Evolutionary conservation across 441 rosid species (phyloP), one percentile per base, ranked within the genome.

Genomic region (Adansonia rubrostipa): DNA sequence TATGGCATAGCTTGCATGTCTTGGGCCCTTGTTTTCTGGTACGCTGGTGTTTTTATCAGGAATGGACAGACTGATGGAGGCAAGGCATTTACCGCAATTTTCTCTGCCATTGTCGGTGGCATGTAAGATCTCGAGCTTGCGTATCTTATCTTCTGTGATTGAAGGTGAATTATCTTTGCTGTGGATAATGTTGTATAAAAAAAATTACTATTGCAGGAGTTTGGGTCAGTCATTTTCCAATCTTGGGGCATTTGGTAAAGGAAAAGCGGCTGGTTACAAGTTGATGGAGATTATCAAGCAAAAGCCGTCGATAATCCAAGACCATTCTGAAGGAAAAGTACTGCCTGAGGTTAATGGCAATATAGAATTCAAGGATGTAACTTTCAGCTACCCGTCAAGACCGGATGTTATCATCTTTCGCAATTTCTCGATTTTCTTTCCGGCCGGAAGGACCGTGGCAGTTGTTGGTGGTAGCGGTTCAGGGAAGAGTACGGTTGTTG

Each of bases 1-100:
- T 96, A 92, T 82, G 99, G 99, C 50, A 96, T 96, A 72, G 99
- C 98, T 44, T 94, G 98, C 84, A 96, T 96, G 99, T 96, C 99
- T 6, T 96, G 99, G 99, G 99, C 99, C 36, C 88, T 96, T 54
- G 99, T 96, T 50, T 96, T 96, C 78, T 94, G 99, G 99, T 96
- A 96, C n/a, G 99, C 99, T 0, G 98, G 99, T 42, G 98, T 96
- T 86, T 96, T 96, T 79, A 93, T 96, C 82, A 80, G 99, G 84
- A 93, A 88, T 17, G 98, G 98, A 47, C 89, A 88, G 85, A 93
- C 92, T 0, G 99, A 96, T 82, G 99, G 98, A 74, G 99, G 99
- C 67, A 94, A 93, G 74, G 99, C 99, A 4, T 96, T 96, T 88
- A 96, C 99, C 0, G 98, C 99, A 5, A 92, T 96, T 85, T 96